Evolutionary conservation across 2,329 filamentous ascomycete genomes (phyloP), one percentile per base, ranked within the genome.

Genomic region (Cercospora beticola): DNA sequence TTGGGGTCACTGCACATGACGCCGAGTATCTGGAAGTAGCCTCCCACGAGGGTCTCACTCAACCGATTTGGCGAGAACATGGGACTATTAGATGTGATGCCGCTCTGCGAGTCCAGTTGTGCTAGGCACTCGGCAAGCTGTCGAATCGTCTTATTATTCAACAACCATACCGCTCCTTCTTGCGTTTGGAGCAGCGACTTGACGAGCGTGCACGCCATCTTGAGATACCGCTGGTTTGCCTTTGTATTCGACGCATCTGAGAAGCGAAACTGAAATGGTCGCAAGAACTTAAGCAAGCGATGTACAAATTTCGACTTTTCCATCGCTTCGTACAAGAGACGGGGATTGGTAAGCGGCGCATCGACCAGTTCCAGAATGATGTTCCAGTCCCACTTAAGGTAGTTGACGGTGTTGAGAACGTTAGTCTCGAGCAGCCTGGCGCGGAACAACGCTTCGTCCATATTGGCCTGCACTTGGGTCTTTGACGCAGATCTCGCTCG

Each of bases 221-320:
- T 88, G 58, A 99, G 90, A 78, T 98, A 98, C 73, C 96, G 94
- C 76, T 98, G 94, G 66, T 96, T 97, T 64, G 91, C 92, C 70
- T 95, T 92, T 0, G 93, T 97, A 78, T 93, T 98, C 73, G 92
- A 90, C 52, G 95, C 87, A 74, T 96, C 92, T 0, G 94, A 92
- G 75, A 98, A 99, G 71, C 93, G 90, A 78, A 93, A 96, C 78
- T 99, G 99, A 83, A 99, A 99, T 0, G 95, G 95, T 10, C 95
- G 88, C 78, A 97, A 97, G 78, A 99, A 99, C 68, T 93, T 95
- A 78, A 97, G 89, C 67, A 99, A 86, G 9, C 96, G 87, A 82
- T 98, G 97, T 75, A 98, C 90, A 76, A 98, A 99, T 78, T 98
- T 98, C 1, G 94, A 96, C 2, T 94, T 97, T 0, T 91, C 93